phyloP scores from a whole-genome alignment of 108 stramenopile genomes.

The Stephanodiscus triporus region DNA sequence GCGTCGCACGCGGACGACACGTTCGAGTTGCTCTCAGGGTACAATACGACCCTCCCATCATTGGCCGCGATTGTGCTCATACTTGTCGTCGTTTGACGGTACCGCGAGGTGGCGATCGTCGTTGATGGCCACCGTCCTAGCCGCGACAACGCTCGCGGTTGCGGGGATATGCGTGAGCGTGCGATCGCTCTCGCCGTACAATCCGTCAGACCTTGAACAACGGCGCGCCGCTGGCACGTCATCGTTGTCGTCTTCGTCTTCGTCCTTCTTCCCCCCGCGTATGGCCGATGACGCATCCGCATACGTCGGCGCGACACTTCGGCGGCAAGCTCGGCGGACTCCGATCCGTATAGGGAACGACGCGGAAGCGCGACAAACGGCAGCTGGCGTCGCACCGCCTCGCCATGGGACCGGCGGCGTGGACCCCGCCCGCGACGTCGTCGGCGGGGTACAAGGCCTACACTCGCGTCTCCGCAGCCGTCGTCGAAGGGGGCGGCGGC shows the following conservation, averaged over 20 bases:
- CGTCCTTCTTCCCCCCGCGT: too few species aligned
- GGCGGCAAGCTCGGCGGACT: constrained; percentile 35
- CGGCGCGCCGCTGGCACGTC: too few species aligned
- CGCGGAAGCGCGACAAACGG: too few species aligned
- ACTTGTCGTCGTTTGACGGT: too few species aligned
- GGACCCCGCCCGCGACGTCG: too few species aligned
- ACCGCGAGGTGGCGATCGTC: constrained; percentile 4
- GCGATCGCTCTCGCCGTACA: background rate
- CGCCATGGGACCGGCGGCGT: too few species aligned
- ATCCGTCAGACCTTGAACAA: background rate
- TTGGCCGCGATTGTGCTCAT: too few species aligned
- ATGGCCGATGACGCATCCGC: too few species aligned
- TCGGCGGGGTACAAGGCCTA: background rate
- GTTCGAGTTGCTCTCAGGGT: background rate
- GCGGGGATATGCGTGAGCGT: constrained; percentile 4
- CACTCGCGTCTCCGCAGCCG: background rate
- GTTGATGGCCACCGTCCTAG: constrained; percentile 4
- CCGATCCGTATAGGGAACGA: background rate
- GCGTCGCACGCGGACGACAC: background rate
- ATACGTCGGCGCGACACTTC: too few species aligned
- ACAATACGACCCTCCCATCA: constrained; percentile 4
- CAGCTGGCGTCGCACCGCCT: too few species aligned
- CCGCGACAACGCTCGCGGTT: constrained; percentile 4
- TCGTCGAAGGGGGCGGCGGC: background rate
- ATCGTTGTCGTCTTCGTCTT: too few species aligned